Base-by-base conservation (phyloP, 2,329 filamentous ascomycete genomes). In the Colletotrichum tofieldiae region DNA sequence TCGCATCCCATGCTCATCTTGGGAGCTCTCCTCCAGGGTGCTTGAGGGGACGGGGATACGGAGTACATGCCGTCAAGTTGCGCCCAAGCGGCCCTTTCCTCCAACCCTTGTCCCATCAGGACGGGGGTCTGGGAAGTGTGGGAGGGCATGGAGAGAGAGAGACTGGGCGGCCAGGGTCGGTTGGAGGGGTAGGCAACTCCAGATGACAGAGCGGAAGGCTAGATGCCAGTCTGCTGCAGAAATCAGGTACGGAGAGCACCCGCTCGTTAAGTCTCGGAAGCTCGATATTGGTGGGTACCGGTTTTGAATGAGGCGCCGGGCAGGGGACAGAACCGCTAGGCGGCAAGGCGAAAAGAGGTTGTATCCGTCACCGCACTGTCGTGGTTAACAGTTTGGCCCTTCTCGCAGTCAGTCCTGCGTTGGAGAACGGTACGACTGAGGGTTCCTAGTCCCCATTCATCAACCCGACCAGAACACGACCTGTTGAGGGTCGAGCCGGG, bases 201-300 rank as follows among this genome's bases (percentile, higher is more conserved):
- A 56, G 70, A 68, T 65, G 61, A 58, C 37, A 59, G 43, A 66
- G 61, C 60, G 29, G 26, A 67, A 43, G 35, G 32, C 32, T 37
- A 56, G 55, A 71, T 71, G 67, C 55, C 67, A 56, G 59, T 65
- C n/a, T 56, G 29, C 43, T 73, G 71, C 71, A 61, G 71, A 73
- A 66, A 32, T n/a, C 67, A 62, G 61, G 55, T 41, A 49, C 60
- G 60, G 58, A 45, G 60, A 60, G 41, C 55, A 72, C 60, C 59
- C 58, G 69, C 58, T 67, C 49, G 54, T 37, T 37, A 37, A 65
- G 35, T 61, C 60, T 52, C 39, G 60, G 54, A 49, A 59, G 45
- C 60, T 65, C 32, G 39, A 51, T 55, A 65, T 52, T 71, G 65
- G 70, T 61, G 67, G 60, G 54, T 54, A 65, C 59, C 20, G 45